Conservation (phyloP, 164 flowering plant species). For the Malania oleifera region DNA sequence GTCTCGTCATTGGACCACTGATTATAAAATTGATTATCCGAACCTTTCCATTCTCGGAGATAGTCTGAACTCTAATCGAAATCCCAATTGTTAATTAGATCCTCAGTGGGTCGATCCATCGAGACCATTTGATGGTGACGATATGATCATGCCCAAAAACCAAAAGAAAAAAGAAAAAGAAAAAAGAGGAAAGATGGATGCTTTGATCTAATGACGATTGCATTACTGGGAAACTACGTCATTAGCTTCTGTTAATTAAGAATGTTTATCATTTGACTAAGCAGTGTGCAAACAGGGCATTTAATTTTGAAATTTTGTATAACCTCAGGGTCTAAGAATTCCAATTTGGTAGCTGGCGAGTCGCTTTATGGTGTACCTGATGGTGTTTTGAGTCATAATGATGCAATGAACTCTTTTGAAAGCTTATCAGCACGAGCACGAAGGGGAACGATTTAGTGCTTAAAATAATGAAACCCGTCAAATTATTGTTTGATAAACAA, state of each 20-base stretch:
- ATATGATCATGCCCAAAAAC: neutral
- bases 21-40: conserved; percentile 4
- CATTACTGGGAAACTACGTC: conserved; percentile 17
- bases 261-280: too few relatives aligned
- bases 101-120: too few relatives aligned
- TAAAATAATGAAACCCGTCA: too few relatives aligned
- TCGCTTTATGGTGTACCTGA: conserved; percentile 16
- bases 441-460: too few relatives aligned
- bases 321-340: neutral
- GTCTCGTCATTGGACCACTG: conserved; percentile 5
- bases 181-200: too few relatives aligned
- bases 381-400: conserved; percentile 13
- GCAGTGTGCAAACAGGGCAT: too few relatives aligned
- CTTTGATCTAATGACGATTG: conserved; percentile 20
- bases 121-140: neutral
- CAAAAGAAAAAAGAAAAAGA: too few relatives aligned
- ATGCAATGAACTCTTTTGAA: conserved; percentile 6
- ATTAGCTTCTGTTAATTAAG: neutral
- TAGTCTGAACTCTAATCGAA: neutral
- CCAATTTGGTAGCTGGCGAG: conserved; percentile 13
- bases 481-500: too few relatives aligned
- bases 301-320: neutral
- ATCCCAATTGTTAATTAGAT: neutral
- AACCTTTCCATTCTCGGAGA: neutral
- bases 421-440: conserved; percentile 7